Evolutionary conservation across 257 asterid genomes (phyloP).

Genomic region (Solanum pinnatisectum): DNA sequence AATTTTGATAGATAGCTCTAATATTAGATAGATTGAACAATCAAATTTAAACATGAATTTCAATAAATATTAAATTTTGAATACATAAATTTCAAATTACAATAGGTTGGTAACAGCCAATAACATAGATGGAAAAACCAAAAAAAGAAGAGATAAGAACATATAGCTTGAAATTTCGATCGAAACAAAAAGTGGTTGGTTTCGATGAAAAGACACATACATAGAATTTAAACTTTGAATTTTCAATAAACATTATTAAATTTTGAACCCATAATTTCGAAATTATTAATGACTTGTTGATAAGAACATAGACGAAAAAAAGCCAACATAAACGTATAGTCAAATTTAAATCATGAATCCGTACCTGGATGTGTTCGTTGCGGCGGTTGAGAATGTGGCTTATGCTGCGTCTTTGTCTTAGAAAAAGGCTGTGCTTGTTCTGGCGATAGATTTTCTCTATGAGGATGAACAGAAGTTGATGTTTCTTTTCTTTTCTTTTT

Average conservation of each 20-base stretch:
- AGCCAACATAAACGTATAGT: background rate
- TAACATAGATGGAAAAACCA: background rate
- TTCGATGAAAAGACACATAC: background rate
- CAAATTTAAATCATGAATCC: background rate
- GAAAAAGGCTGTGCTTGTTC: constrained; percentile 20
- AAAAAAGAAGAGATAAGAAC: background rate
- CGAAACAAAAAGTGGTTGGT: background rate
- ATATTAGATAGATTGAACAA: background rate
- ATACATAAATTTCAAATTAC: background rate
- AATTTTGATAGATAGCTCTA: background rate
- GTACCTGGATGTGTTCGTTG: constrained; percentile 26
- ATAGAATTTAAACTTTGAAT: background rate
- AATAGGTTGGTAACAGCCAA: background rate
- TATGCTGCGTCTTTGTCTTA: background rate
- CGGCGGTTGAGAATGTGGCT: background rate
- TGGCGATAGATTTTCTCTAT: constrained; percentile 16
- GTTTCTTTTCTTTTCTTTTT: constrained; percentile 7
- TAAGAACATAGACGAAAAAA: background rate
- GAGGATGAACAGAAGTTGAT: constrained; percentile 10
- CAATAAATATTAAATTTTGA: background rate
- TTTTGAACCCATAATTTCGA: background rate
- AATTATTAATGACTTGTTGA: background rate
- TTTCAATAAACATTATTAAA: background rate
- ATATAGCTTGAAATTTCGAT: background rate
- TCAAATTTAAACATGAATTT: no score